phyloP scores from a whole-genome alignment of 768 basidiomycete genomes.

The Wakefieldia striispora region DNA sequence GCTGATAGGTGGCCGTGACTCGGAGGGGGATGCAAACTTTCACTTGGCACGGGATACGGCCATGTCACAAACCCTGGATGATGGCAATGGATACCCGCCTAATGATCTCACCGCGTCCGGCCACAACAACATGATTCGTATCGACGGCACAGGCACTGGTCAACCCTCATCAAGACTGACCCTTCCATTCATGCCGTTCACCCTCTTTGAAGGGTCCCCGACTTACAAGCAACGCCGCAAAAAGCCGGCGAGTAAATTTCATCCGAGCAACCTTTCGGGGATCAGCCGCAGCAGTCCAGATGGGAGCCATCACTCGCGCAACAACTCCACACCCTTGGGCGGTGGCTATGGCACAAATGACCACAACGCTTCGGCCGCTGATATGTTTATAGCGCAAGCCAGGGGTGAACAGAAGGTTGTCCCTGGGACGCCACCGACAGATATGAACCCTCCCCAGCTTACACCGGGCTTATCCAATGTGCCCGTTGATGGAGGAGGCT shows the following conservation, averaged over 20 bases:
- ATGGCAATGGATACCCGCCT: conserved; percentile 16
- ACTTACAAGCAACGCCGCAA: conserved; percentile 88
- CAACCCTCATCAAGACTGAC: conserved; percentile 16
- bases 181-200: conserved; percentile 57
- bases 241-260: conserved; percentile 50
- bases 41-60: conserved; percentile 30
- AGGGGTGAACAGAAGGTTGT: conserved; percentile 45
- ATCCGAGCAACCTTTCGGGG: conserved; percentile 26
- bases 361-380: conserved; percentile 50
- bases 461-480: conserved; percentile 20
- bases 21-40: conserved; percentile 35
- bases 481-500: conserved; percentile 20
- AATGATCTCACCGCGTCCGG: conserved; percentile 3
- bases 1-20: conserved; percentile 33
- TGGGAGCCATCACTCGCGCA: conserved; percentile 19
- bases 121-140: conserved; percentile 21
- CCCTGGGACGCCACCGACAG: conserved; percentile 19
- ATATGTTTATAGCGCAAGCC: conserved; percentile 65
- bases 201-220: conserved; percentile 81
- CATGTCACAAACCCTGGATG: conserved; percentile 6
- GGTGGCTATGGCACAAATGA: conserved; percentile 31
- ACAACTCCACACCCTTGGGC: conserved; percentile 12
- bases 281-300: conserved; percentile 25
- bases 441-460: conserved; percentile 18
- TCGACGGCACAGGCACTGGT: conserved; percentile 25